phyloP scores from a whole-genome alignment of 139 green algal species.

The Coelastrella sp. region DNA sequence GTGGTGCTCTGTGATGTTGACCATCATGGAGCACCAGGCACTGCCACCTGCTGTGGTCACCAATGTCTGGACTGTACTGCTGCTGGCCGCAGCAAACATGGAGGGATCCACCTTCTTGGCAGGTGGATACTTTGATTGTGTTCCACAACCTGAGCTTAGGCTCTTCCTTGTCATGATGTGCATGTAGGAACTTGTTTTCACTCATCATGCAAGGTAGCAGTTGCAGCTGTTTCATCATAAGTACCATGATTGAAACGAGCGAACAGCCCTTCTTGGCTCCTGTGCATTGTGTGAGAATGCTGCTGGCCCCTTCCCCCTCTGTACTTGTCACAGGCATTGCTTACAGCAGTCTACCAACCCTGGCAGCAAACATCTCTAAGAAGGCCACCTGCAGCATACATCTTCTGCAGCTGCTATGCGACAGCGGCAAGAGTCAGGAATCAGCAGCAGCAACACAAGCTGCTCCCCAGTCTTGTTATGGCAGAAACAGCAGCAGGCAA shows the following conservation, averaged over 20 bases:
- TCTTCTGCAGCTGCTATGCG: constrained; percentile 16
- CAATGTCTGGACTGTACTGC: constrained; percentile 26
- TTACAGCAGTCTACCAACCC: background rate
- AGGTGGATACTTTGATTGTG: no score
- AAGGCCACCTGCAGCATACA: background rate
- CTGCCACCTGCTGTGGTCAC: background rate
- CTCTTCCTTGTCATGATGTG: no score
- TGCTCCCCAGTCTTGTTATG: background rate
- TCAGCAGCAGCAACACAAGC: background rate
- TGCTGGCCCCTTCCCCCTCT: no score
- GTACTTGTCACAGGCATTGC: background rate
- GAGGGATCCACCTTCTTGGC: background rate
- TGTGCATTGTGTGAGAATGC: no score
- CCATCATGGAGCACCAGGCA: background rate
- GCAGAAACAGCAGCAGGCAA: constrained; percentile 23
- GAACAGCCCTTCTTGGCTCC: no score
- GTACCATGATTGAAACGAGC: no score
- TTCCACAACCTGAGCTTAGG: no score
- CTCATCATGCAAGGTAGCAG: no score
- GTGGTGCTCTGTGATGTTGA: background rate
- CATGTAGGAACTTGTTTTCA: no score
- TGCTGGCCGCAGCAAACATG: constrained; percentile 28
- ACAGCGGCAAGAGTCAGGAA: background rate
- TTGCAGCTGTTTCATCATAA: no score
- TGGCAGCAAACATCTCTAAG: background rate